Conservation (phyloP, 2,329 filamentous ascomycete genomes). For the Calonectria naviculata region DNA sequence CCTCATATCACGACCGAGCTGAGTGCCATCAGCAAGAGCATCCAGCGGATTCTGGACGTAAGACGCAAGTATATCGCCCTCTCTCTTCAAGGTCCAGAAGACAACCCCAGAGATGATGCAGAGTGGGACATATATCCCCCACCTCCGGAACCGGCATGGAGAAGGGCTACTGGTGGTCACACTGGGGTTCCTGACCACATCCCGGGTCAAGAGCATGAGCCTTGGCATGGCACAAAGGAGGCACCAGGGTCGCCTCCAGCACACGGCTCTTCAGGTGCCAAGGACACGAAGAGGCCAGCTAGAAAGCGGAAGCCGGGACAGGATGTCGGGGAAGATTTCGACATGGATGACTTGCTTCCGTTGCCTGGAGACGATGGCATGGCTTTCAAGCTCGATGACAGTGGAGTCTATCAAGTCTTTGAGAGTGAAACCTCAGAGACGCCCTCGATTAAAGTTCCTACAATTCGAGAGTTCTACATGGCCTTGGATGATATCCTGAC, state of each 20-base stretch:
- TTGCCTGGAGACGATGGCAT: conserved; percentile 77
- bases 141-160: conserved; percentile 91
- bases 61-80: conserved; percentile 89
- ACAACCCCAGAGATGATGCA: conserved; percentile 89
- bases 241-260: conserved; percentile 10
- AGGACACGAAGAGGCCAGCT: conserved; percentile 56
- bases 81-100: conserved; percentile 82
- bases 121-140: conserved; percentile 91
- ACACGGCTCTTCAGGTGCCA: conserved; percentile 29
- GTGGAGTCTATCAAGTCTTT: conserved; percentile 93
- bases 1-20: conserved; percentile 87
- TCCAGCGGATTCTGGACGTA: conserved; percentile 88
- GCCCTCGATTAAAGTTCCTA: conserved; percentile 87
- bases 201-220: conserved; percentile 32
- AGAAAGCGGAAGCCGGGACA: conserved; percentile 86
- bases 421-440: conserved; percentile 72
- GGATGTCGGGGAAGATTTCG: conserved; percentile 92
- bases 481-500: conserved; percentile 88
- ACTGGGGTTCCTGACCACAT: conserved; percentile 26
- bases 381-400: conserved; percentile 82
- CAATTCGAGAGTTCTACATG: conserved; percentile 94
- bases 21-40: conserved; percentile 86
- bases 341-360: conserved; percentile 81
- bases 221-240: conserved; percentile 23
- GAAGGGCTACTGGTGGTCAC: conserved; percentile 40